Evolutionary conservation across 768 basidiomycete genomes (phyloP).

Genomic region (Collybia sordida): DNA sequence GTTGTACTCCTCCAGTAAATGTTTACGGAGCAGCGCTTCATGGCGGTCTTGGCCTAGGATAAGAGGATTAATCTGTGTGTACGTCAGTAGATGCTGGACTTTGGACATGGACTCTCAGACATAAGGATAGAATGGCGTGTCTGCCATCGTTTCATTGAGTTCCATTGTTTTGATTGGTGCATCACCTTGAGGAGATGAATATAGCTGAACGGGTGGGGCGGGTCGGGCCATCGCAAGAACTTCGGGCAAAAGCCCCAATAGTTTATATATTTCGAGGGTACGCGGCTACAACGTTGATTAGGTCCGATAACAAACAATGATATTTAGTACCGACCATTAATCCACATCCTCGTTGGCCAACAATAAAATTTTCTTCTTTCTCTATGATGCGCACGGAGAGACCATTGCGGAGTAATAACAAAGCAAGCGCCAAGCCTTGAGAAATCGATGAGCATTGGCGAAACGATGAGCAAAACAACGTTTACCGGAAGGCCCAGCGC

Average conservation of each 20-base stretch:
- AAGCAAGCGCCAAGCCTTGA: slow-evolving; percentile 32
- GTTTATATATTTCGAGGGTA: background rate
- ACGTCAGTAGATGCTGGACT: background rate
- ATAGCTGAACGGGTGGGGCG: background rate
- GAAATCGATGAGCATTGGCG: too few relatives aligned
- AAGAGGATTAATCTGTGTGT: slow-evolving; percentile 26
- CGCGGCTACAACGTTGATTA: too few relatives aligned
- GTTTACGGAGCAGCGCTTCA: slow-evolving; percentile 36
- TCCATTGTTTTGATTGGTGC: background rate
- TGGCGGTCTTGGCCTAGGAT: slow-evolving; percentile 34
- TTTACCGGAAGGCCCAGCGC: slow-evolving; percentile 43
- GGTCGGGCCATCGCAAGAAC: background rate
- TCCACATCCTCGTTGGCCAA: slow-evolving; percentile 37
- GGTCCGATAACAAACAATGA: too few relatives aligned
- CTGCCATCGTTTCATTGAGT: background rate
- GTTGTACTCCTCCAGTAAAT: slow-evolving; percentile 27
- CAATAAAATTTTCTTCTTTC: slow-evolving; percentile 33
- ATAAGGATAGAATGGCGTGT: background rate
- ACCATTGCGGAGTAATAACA: slow-evolving; percentile 41
- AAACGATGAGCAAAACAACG: too few relatives aligned
- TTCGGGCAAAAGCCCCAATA: background rate
- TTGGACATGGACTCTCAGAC: background rate
- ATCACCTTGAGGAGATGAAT: background rate
- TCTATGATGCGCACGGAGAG: slow-evolving; percentile 53
- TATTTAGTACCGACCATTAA: slow-evolving; percentile 28